Base-by-base conservation (phyloP, 768 basidiomycete species). In the Suillus alpinus region DNA sequence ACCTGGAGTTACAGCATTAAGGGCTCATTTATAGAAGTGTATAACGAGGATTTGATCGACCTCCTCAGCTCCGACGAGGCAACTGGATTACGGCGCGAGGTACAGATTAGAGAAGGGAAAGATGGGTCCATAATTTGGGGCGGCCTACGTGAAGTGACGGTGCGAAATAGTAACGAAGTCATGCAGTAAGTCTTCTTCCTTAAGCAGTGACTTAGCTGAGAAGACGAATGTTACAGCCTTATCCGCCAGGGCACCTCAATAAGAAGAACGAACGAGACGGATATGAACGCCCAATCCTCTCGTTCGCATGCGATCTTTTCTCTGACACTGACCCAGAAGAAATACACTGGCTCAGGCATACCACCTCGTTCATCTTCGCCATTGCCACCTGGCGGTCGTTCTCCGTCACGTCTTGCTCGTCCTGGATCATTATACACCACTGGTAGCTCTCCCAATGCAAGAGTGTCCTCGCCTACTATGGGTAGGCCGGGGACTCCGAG, bases 281-380 rank as follows among this genome's bases (percentile, higher is more conserved):
- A 94, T 70, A 98, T 98, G 96, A 99, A 99, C 73, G 94, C 96
- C 29, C 94, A 97, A 73, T 95, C 92, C 1, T 98, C 96, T 43
- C 90, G 97, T 60, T 97, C 94, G 32, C 97, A 99, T 83, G 97
- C 97, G 63, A 98, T 99, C 74, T 98, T 99, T 76, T 98, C 96
- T 41, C 80, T 99, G 57, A 97, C 94, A 13, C 80, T 99, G 58
- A 92, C 87, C 4, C 96, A 98, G 77, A 93, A 90, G 80, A 94
- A 89, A 73, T 93, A 79, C 70, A 81, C 83, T 39, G 94, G 94
- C 29, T 81, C 85, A 23, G 82, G 84, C 13, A 74, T 80, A 3
- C 89, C 90, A 2, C 85, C 89, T 36, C 84, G 91, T 53, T 90
- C 91, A 2, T 82, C 90, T 7, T 91, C 91, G 23, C 92, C 92